Evolutionary conservation across 495 filamentous ascomycete genomes (phyloP).

Genomic region (Trichoderma asperelloides): DNA sequence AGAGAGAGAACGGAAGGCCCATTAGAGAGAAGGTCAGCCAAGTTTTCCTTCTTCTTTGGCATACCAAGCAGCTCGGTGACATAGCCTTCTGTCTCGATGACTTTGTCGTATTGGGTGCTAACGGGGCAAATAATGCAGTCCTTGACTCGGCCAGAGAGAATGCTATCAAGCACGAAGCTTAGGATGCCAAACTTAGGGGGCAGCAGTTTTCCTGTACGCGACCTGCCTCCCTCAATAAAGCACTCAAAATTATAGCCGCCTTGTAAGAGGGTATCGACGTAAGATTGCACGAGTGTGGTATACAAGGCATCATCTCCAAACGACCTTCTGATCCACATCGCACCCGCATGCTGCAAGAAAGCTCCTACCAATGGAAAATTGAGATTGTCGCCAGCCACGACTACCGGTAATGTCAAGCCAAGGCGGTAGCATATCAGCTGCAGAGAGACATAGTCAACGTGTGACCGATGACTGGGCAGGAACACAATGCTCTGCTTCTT

Average conservation of each 20-base stretch:
- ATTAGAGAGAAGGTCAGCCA: constrained; percentile 77
- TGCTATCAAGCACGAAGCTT: constrained; percentile 80
- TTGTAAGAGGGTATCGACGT: constrained; percentile 86
- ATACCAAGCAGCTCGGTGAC: constrained; percentile 88
- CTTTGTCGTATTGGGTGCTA: constrained; percentile 96
- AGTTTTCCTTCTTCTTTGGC: constrained; percentile 89
- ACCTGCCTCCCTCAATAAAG: constrained; percentile 91
- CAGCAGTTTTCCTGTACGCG: constrained; percentile 85
- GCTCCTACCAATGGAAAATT: constrained; percentile 85
- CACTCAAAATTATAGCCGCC: constrained; percentile 92
- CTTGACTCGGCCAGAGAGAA: constrained; percentile 77
- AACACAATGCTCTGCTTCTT: constrained; percentile 96
- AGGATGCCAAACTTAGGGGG: constrained; percentile 95
- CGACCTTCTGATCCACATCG: constrained; percentile 91
- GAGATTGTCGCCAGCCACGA: constrained; percentile 91
- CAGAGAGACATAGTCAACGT: constrained; percentile 90
- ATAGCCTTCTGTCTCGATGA: constrained; percentile 95
- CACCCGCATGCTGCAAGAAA: constrained; percentile 90
- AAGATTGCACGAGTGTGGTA: constrained; percentile 81
- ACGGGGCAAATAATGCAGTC: constrained; percentile 92
- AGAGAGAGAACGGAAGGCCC: constrained; percentile 79
- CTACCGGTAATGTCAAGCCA: constrained; percentile 79
- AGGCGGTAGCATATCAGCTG: constrained; percentile 93
- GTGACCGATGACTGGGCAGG: constrained; percentile 85
- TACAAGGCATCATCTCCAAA: constrained; percentile 92